Conservation (phyloP, 495 filamentous ascomycete genomes). For the Astrothelium macrocarpum region DNA sequence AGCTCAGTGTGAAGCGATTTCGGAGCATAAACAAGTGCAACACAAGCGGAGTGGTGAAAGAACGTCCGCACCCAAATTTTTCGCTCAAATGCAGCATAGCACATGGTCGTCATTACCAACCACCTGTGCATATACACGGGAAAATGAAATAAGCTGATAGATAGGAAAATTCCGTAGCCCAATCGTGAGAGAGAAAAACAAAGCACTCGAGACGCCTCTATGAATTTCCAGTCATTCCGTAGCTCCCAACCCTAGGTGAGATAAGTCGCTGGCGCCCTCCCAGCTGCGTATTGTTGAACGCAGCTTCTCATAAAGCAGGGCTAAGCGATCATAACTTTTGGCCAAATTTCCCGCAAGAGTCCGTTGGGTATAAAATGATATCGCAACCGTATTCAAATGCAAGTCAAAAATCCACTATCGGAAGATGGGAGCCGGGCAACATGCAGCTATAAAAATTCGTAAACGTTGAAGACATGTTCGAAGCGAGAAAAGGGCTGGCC, state of each 20-base stretch:
- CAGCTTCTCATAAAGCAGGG: not conserved
- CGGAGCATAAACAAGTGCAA: not conserved
- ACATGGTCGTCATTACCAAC: not conserved
- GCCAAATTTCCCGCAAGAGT: not conserved
- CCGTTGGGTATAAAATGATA: conserved; percentile 6
- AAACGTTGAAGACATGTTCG: not conserved
- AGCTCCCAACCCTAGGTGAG: not conserved
- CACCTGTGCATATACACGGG: not conserved
- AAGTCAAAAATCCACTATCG: not conserved
- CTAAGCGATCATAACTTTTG: conserved; percentile 4
- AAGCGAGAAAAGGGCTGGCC: not conserved
- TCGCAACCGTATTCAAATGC: conserved; percentile 3
- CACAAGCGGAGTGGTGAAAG: not conserved
- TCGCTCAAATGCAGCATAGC: not conserved
- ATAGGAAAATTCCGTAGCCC: not conserved
- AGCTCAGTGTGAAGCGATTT: not conserved
- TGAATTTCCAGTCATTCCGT: conserved; percentile 1
- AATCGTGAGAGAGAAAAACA: not conserved
- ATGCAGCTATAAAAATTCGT: not conserved
- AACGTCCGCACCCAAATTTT: not conserved
- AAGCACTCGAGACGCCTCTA: conserved; percentile 3
- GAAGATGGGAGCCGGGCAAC: not conserved
- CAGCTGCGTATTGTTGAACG: not conserved
- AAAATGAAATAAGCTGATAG: not conserved
- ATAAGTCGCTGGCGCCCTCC: not conserved